Evolutionary conservation across 331 rosid genomes (phyloP), one percentile per base, ranked within the genome.

Genomic region (Telfairia occidentalis): DNA sequence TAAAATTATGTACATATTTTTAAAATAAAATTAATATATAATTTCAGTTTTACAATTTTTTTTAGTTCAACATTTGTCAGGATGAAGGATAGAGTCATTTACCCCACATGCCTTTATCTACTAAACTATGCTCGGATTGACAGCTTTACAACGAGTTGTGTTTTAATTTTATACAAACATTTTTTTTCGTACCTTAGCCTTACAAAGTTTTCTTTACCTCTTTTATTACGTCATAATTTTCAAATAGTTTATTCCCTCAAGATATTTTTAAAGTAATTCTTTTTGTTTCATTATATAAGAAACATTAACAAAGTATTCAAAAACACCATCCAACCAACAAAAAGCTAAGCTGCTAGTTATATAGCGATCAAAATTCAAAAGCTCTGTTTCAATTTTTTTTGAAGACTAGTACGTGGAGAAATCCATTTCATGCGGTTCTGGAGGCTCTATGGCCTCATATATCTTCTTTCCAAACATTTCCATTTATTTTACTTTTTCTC

Each of bases 371-470:
- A 9, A n/a, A 32, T 2, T 32, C 37, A 40, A 42, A 13, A 29
- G 30, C 29, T 72, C 5, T 16, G 23, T 19, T 40, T 53, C 67
- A 54, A 74, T 23, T 66, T 21, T 23, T 66, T 21, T 35, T 38
- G 55, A 55, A 10, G 49, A 11, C 1, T 9, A 3, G 46, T 50
- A 73, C 46, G 63, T 48, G 48, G 76, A 74, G 77, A 53, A 74
- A 55, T 38, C 19, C 2, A 28, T 74, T 74, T 57, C 52, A 23
- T 57, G 70, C 38, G 78, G 37, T 49, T n/a, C 60, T 29, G 60
- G 30, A 71, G 19, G 2, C n/a, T 45, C 75, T 49, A 13, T 18
- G 49, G 73, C 79, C 79, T 60, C 73, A 48, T 35, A 32, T 35
- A 19, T 7, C 18, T 35, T 72, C 37, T 7, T 9, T 28, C 58